Evolutionary conservation across 2,329 filamentous ascomycete species (phyloP), one percentile per base, ranked within the genome.

Genomic region (Aspergillus brasiliensis): DNA sequence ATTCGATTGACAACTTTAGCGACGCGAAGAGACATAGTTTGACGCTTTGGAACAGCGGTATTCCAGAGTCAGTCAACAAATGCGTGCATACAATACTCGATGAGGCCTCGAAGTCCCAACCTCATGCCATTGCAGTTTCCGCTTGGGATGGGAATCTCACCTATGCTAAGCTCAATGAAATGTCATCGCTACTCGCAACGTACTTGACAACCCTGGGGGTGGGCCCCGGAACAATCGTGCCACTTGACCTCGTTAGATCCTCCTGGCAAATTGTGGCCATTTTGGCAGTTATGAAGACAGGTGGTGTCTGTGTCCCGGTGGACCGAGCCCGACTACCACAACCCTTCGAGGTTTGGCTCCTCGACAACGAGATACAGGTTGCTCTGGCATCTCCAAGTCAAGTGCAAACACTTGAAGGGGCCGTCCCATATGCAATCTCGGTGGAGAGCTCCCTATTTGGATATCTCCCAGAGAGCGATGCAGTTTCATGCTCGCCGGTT

Each of bases 401-500:
- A 17, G 71, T 74, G 3, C 72, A 76, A 8, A 67, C 76, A 2
- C 76, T 81, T 10, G 77, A 81, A 51, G 75, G 75, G 37, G 72
- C 73, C 2, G 75, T 78, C 3, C 74, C 78, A 1, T 76, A 77
- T 56, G 76, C 81, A 5, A 66, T 77, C 4, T 61, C 72, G 0
- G 69, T 77, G 13, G 68, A 67, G 21, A 65, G 62, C 40, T 68
- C 70, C 65, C 57, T 80, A 5, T 67, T 80, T 4, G 71, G 78
- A 3, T 69, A 72, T 25, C 66, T 80, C 1, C 66, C 65, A 15
- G 37, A 28, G 7, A 57, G 53, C 7, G 62, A 65, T 40, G 60
- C 60, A 42, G n/a, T 34, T 1, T 51, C 63, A 2, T 42, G 56
- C 2, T 48, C 56, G 0, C 56, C 60, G 3, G 52, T 57, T 6